phyloP scores from a whole-genome alignment of 106 monocot genomes.

The Amphibolis antarctica region DNA sequence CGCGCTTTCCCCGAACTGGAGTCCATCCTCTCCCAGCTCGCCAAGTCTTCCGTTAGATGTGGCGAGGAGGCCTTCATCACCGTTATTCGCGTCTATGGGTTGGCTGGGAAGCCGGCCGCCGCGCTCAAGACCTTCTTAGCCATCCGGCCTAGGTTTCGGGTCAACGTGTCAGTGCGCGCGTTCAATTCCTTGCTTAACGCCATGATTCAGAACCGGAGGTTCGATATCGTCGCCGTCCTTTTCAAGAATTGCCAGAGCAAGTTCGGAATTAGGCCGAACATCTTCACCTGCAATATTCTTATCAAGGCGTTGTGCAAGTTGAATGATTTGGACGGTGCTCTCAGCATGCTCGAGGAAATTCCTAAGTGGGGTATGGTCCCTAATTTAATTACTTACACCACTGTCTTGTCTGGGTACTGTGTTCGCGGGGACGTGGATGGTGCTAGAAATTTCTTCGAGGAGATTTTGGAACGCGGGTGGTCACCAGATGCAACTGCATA shows the following conservation, averaged over 20 bases:
- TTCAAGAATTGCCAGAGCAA: slow-evolving; percentile 32
- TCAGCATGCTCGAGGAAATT: slow-evolving; percentile 72
- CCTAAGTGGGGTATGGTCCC: slow-evolving; percentile 50
- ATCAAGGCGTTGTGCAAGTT: slow-evolving; percentile 51
- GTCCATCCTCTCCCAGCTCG: slow-evolving; percentile 14
- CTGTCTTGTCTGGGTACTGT: slow-evolving; percentile 37
- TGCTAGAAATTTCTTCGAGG: slow-evolving; percentile 35
- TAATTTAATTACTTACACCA: slow-evolving; percentile 55
- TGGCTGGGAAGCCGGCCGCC: slow-evolving; percentile 24
- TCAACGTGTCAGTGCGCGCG: slow-evolving; percentile 38
- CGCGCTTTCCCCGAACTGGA: slow-evolving; percentile 27
- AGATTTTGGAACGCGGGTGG: slow-evolving; percentile 24
- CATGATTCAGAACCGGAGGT: slow-evolving; percentile 47
- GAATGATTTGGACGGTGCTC: slow-evolving; percentile 30
- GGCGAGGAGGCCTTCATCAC: slow-evolving; percentile 44
- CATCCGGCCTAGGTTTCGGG: slow-evolving; percentile 22
- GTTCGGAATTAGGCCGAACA: slow-evolving; percentile 56
- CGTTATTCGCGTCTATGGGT: slow-evolving; percentile 32
- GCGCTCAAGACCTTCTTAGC: slow-evolving; percentile 29
- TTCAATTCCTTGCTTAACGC: slow-evolving; percentile 81
- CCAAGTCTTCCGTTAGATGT: slow-evolving; percentile 21
- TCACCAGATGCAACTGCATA: slow-evolving; percentile 42
- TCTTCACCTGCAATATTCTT: slow-evolving; percentile 61
- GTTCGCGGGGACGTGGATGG: slow-evolving; percentile 26
- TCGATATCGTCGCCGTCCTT: slow-evolving; percentile 37